Conservation (phyloP, 78 protist species). For the Dictyostelium brefeldianum region DNA sequence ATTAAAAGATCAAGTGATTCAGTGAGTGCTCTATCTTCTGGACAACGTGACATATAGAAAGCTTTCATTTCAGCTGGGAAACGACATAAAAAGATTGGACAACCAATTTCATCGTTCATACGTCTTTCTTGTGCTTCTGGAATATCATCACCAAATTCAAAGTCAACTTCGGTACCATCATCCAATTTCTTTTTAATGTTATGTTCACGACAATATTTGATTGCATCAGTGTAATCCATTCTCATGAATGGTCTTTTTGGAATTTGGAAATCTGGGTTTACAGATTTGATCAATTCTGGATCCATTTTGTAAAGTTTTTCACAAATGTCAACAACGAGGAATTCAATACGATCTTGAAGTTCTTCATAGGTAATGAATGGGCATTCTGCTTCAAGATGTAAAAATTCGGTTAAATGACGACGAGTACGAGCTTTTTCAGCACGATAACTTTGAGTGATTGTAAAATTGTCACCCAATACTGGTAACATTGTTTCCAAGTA, state of each 20-base stretch:
- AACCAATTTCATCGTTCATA: constrained; percentile 95
- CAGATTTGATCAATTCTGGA: constrained; percentile 36
- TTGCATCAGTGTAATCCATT: constrained; percentile 94
- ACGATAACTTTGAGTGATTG: constrained; percentile 95
- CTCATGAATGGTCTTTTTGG: constrained; percentile 95
- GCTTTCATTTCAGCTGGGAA: constrained; percentile 97
- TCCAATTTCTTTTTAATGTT: constrained; percentile 85
- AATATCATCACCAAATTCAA: constrained; percentile 96
- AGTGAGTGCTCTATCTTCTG: constrained; percentile 86
- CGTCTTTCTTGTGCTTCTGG: constrained; percentile 97
- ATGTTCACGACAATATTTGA: constrained; percentile 89
- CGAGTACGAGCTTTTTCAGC: constrained; percentile 96
- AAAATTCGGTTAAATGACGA: constrained; percentile 97
- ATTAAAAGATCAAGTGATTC: constrained; percentile 90
- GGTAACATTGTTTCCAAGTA: constrained; percentile 96
- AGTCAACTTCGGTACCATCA: constrained; percentile 64
- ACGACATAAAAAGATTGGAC: constrained; percentile 92
- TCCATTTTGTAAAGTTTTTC: constrained; percentile 57
- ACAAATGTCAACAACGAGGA: constrained; percentile 85
- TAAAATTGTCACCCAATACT: constrained; percentile 93
- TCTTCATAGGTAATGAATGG: constrained; percentile 96
- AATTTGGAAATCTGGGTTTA: constrained; percentile 89
- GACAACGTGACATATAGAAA: constrained; percentile 95
- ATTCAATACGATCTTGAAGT: constrained; percentile 92
- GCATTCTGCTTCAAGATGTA: constrained; percentile 93